A percentile compares a stretch with the other conserved stretches of the same genome.
Conservation (phyloP, 176 grass and related monocot species). For the Cymbopogon citratus region DNA sequence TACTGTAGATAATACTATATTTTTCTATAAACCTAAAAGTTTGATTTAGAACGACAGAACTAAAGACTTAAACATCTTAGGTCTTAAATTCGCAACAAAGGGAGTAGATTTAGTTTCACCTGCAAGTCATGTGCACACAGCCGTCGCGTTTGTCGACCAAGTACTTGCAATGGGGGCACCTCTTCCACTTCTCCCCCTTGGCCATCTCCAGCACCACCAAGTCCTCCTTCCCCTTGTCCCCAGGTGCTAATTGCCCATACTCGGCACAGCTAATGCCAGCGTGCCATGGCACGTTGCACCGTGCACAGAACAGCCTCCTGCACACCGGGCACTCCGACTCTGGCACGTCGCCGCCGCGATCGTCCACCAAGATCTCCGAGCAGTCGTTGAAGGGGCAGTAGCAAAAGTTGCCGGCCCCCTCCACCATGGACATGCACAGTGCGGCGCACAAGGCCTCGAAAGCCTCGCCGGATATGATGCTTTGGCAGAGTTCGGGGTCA, state of each 20-base stretch:
- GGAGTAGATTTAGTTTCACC: background rate
- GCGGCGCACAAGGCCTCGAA: conserved; percentile 28
- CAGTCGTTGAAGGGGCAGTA: conserved; percentile 60
- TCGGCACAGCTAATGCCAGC: conserved; percentile 34
- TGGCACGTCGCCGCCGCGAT: background rate
- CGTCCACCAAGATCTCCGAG: conserved; percentile 34
- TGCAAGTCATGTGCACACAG: conserved; percentile 38
- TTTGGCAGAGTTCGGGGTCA: background rate
- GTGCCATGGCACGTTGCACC: conserved; percentile 47
- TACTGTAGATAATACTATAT: no score
- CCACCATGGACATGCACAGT: conserved; percentile 20
- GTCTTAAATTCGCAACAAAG: no score
- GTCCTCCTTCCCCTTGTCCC: conserved; percentile 28
- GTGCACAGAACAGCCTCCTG: conserved; percentile 36
- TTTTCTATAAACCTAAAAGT: no score
- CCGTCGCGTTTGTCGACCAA: conserved; percentile 33
- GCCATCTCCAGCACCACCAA: conserved; percentile 37
- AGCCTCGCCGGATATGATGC: background rate
- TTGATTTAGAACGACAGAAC: no score
- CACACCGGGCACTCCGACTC: conserved; percentile 45
- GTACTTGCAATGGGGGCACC: conserved; percentile 44
- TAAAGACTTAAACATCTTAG: no score
- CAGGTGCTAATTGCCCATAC: background rate
- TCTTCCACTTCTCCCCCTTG: conserved; percentile 28
- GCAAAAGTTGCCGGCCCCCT: background rate